These are phyloP conservation scores for Trichophaea hybrida DNA, from an alignment of 2,329 filamentous ascomycete genomes.

Conservation along the genomic window DNA sequence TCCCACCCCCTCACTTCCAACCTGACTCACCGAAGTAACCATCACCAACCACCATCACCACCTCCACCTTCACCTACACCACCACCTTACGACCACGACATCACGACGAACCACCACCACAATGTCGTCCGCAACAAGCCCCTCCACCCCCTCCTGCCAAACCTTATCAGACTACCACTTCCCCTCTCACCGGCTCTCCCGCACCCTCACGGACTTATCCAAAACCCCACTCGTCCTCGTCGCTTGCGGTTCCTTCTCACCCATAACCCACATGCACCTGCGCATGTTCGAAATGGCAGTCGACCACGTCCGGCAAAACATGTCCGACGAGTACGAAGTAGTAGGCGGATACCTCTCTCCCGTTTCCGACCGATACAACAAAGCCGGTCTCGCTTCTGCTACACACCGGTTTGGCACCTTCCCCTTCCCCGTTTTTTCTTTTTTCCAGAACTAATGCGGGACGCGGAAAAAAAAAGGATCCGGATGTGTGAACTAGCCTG, in stretches of 20 bases:
- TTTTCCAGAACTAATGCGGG: not conserved
- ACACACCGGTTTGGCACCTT: slow-evolving; percentile 43
- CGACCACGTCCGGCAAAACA: slow-evolving; percentile 62
- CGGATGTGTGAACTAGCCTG: slow-evolving; percentile 79
- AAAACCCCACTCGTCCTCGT: slow-evolving; percentile 53
- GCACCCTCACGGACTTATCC: slow-evolving; percentile 40
- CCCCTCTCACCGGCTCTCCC: slow-evolving; percentile 45
- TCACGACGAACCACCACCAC: too few species aligned
- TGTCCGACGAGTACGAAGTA: slow-evolving; percentile 55
- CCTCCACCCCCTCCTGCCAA: not conserved
- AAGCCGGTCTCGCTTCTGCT: slow-evolving; percentile 60
- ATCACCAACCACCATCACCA: too few species aligned
- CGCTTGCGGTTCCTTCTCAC: slow-evolving; percentile 58
- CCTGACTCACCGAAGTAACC: too few species aligned
- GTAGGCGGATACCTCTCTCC: slow-evolving; percentile 73
- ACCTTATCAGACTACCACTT: slow-evolving; percentile 40
- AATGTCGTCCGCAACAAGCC: not conserved
- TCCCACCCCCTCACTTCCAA: too few species aligned
- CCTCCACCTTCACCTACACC: too few species aligned
- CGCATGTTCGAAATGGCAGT: slow-evolving; percentile 81
- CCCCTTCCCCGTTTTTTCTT: not conserved
- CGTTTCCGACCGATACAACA: slow-evolving; percentile 64
- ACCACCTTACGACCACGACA: too few species aligned
- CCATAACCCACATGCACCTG: slow-evolving; percentile 61
- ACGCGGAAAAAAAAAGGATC: slow-evolving; percentile 36